phyloP scores from a whole-genome alignment of 495 filamentous ascomycete genomes.

The Friedmanniomyces simplex region DNA sequence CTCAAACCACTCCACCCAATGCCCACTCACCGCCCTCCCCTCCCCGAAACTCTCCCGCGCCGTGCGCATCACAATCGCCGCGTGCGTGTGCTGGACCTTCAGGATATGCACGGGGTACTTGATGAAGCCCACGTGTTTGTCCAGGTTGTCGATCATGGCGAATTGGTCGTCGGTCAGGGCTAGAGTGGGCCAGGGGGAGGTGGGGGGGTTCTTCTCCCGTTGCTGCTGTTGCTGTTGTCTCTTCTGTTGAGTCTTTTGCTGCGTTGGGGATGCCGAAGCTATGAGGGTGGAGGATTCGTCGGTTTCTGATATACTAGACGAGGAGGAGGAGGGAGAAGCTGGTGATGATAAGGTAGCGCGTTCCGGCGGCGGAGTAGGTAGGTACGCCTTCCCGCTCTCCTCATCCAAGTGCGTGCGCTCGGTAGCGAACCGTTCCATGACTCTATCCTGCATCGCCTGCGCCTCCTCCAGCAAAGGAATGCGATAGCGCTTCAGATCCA shows the following conservation, averaged over 20 bases:
- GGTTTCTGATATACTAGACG: neutral
- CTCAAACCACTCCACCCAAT: conserved; percentile 71
- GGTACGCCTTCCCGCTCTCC: conserved; percentile 47
- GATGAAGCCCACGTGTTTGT: conserved; percentile 55
- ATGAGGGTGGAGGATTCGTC: conserved; percentile 1
- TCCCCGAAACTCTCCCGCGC: conserved; percentile 55
- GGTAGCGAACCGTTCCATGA: conserved; percentile 58
- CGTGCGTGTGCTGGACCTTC: conserved; percentile 67
- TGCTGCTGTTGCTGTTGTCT: no score
- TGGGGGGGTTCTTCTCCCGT: conserved; percentile 3
- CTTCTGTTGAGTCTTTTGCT: no score
- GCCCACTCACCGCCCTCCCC: conserved; percentile 64
- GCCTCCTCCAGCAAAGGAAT: conserved; percentile 65
- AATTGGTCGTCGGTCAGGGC: conserved; percentile 74
- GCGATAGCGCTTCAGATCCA: conserved; percentile 55
- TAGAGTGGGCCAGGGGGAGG: conserved; percentile 50
- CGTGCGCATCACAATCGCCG: conserved; percentile 75
- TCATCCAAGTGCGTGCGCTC: conserved; percentile 34
- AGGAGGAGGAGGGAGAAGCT: no score
- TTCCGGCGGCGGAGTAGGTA: conserved; percentile 32
- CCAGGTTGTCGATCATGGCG: conserved; percentile 65
- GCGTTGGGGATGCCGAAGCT: neutral
- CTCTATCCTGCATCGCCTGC: conserved; percentile 59
- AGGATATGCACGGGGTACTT: conserved; percentile 87
- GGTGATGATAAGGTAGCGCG: conserved; percentile 6